Evolutionary conservation across 805 yeast species (phyloP).

Genomic region (Barnettozyma siamensis): DNA sequence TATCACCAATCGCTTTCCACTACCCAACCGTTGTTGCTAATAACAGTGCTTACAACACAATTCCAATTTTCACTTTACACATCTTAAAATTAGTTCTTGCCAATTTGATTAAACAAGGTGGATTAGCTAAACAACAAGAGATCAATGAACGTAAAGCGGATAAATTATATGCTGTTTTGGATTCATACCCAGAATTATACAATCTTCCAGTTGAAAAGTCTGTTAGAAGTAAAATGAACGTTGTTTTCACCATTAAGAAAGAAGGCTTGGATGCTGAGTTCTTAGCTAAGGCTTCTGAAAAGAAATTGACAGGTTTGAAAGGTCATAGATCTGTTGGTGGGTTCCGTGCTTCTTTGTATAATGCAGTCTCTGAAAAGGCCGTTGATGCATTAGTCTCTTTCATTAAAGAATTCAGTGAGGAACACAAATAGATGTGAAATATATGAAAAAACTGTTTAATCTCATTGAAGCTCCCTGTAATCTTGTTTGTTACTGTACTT

Average conservation of each 20-base stretch:
- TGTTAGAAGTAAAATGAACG: slow-evolving; percentile 84
- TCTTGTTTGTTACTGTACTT: neutral
- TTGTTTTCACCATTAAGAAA: slow-evolving; percentile 64
- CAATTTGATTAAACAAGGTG: slow-evolving; percentile 62
- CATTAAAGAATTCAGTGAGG: slow-evolving; percentile 34
- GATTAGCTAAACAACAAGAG: slow-evolving; percentile 54
- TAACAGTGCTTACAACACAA: slow-evolving; percentile 92
- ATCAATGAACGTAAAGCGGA: slow-evolving; percentile 63
- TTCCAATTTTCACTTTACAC: slow-evolving; percentile 89
- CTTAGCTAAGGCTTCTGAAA: slow-evolving; percentile 56
- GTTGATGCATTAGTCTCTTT: slow-evolving; percentile 7
- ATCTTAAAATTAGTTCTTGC: slow-evolving; percentile 75
- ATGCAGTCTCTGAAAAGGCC: slow-evolving; percentile 9
- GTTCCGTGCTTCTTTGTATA: slow-evolving; percentile 8
- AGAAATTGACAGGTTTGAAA: slow-evolving; percentile 42
- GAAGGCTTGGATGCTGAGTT: slow-evolving; percentile 65
- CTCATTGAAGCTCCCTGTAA: neutral
- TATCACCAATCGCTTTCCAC: slow-evolving; percentile 85
- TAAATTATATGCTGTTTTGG: slow-evolving; percentile 62
- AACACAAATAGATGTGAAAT: slow-evolving; percentile 18
- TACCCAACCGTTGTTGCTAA: slow-evolving; percentile 81
- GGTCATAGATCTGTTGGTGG: slow-evolving; percentile 14
- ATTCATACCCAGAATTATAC: slow-evolving; percentile 55
- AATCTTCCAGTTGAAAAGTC: slow-evolving; percentile 56
- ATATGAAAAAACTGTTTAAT: no score